Evolutionary conservation across 352 stramenopile genomes (phyloP).

Genomic region (Globisporangium paddicum): DNA sequence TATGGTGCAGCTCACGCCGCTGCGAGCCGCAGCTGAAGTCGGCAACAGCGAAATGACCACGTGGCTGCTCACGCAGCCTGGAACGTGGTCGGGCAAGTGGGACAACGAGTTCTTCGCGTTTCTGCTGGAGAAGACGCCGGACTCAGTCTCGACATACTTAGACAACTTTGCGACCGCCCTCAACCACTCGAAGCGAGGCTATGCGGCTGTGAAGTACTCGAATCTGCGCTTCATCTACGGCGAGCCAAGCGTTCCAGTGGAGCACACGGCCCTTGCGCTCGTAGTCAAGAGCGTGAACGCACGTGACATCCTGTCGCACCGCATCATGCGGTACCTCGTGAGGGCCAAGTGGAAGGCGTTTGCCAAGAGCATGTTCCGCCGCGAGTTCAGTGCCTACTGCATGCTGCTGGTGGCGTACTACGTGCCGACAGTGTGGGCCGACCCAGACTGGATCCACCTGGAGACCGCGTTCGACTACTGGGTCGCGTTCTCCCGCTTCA

Average conservation of each 20-base stretch:
- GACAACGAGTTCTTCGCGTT: constrained; percentile 46
- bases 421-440: constrained; percentile 51
- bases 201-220: constrained; percentile 50
- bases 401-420: constrained; percentile 47
- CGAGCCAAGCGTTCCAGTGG: constrained; percentile 38
- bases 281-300: constrained; percentile 31
- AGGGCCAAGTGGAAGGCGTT: constrained; percentile 62
- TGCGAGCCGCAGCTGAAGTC: constrained; percentile 46
- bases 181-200: constrained; percentile 42
- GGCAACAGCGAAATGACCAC: constrained; percentile 48
- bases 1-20: constrained; percentile 28
- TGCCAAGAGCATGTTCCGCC: constrained; percentile 37
- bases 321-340: constrained; percentile 46
- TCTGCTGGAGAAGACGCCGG: constrained; percentile 48
- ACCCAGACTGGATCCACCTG: constrained; percentile 44
- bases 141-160: constrained; percentile 33
- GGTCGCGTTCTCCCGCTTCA: constrained; percentile 28
- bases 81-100: constrained; percentile 33
- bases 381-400: constrained; percentile 46
- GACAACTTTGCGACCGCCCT: constrained; percentile 44
- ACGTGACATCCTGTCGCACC: constrained; percentile 47
- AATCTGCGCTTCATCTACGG: constrained; percentile 40
- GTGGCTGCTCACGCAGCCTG: constrained; percentile 39
- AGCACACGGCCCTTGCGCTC: constrained; percentile 44
- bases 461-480: constrained; percentile 32